A percentile compares a stretch with the other conserved stretches of the same genome.
phyloP scores from a whole-genome alignment of 352 stramenopile genomes.

The Blastocystis sp. region DNA sequence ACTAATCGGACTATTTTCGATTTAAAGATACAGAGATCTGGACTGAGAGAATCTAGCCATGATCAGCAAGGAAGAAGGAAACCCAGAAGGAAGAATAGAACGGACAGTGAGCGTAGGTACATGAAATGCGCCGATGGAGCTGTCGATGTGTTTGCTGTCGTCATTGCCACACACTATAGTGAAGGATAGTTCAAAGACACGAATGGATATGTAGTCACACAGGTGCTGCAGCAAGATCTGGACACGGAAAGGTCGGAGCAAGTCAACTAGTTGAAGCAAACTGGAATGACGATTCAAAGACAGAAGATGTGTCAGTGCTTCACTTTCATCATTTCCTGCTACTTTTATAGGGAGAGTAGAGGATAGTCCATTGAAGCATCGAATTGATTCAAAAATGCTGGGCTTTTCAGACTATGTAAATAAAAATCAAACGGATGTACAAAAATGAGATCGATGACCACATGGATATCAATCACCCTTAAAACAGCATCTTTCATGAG shows the following conservation, averaged over 20 bases:
- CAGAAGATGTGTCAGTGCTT: neutral
- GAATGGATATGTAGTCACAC: neutral
- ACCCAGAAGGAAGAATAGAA: constrained; percentile 7
- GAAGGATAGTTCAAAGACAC: neutral
- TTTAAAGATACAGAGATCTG: neutral
- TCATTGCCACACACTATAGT: neutral
- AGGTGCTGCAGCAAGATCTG: neutral
- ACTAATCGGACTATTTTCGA: neutral
- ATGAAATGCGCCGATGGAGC: neutral
- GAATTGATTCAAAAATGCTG: neutral
- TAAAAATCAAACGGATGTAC: neutral
- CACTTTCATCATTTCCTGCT: neutral
- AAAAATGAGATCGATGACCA: constrained; percentile 1
- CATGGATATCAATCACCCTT: neutral
- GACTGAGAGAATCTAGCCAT: neutral
- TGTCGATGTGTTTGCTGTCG: neutral
- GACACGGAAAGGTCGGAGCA: neutral
- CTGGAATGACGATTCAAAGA: neutral
- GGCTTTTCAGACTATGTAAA: neutral
- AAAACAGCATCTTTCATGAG: constrained; percentile 13
- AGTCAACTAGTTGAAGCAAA: neutral
- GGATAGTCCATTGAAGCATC: neutral
- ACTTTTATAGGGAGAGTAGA: neutral
- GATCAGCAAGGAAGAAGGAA: neutral
- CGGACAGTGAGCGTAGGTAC: neutral